Conservation (phyloP, 225 moss, liverwort and hornwort genomes). For the Rhytidiadelphus loreus region DNA sequence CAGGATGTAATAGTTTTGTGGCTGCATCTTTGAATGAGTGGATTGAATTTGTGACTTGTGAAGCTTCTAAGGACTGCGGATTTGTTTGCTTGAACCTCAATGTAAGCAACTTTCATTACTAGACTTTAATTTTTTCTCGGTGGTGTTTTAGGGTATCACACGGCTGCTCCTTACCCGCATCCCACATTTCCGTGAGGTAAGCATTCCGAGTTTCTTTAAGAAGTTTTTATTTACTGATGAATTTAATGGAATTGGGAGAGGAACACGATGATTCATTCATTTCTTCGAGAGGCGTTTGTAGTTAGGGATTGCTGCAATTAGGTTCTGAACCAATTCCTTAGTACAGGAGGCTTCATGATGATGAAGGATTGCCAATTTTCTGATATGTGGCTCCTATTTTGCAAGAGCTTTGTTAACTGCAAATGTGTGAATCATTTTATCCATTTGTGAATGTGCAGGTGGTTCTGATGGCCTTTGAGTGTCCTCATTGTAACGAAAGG, state of each 20-base stretch:
- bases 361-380: not conserved
- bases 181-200: constrained; percentile 81
- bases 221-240: not conserved
- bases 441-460: constrained; percentile 27
- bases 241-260: not conserved
- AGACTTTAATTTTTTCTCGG: not conserved
- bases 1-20: not conserved
- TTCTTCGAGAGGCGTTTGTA: not conserved
- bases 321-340: not conserved
- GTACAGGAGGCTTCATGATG: not conserved
- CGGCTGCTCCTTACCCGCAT: constrained; percentile 66
- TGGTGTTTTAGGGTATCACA: constrained; percentile 48
- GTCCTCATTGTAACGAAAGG: constrained; percentile 79
- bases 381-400: not conserved
- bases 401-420: not conserved
- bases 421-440: not conserved
- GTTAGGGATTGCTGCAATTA: not conserved
- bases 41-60: not conserved
- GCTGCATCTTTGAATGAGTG: not conserved
- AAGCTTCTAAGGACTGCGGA: not conserved
- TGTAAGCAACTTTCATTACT: not conserved
- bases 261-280: not conserved
- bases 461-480: constrained; percentile 85
- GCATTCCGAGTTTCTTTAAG: not conserved
- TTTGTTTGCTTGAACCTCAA: not conserved